Conservation (phyloP, 352 stramenopile species). For the Globisporangium takayamanum region DNA sequence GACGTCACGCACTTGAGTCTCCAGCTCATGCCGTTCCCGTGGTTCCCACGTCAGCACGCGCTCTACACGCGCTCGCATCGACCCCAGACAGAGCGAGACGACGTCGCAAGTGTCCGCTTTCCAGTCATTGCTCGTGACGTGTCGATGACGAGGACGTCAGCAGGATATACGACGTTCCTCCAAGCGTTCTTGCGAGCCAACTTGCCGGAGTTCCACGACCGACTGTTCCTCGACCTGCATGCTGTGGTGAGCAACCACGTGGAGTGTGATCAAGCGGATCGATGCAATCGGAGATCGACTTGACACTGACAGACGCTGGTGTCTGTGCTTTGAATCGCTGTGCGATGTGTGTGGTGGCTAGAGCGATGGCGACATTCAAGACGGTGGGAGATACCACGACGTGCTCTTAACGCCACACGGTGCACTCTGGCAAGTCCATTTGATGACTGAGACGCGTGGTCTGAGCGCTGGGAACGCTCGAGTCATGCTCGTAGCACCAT, state of each 20-base stretch:
- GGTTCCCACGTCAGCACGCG: slow-evolving; percentile 49
- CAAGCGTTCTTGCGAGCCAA: slow-evolving; percentile 39
- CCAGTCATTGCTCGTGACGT: slow-evolving; percentile 23
- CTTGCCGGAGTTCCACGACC: slow-evolving; percentile 11
- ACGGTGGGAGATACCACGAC: slow-evolving; percentile 29
- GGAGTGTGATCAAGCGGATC: not conserved
- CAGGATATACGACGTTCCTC: slow-evolving; percentile 36
- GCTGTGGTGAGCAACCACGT: slow-evolving; percentile 25
- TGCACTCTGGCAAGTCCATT: slow-evolving; percentile 37
- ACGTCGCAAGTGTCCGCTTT: slow-evolving; percentile 19
- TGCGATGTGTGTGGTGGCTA: slow-evolving; percentile 4
- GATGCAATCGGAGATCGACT: too few species aligned
- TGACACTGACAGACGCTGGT: not conserved
- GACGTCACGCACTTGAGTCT: slow-evolving; percentile 70
- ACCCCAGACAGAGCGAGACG: not conserved
- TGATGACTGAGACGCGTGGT: slow-evolving; percentile 1
- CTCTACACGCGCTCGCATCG: slow-evolving; percentile 17
- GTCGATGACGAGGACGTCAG: slow-evolving; percentile 28
- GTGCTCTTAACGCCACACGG: slow-evolving; percentile 35
- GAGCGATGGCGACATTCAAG: slow-evolving; percentile 37
- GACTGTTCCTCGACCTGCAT: slow-evolving; percentile 53
- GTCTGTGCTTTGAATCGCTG: not conserved
- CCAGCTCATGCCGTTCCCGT: slow-evolving; percentile 82
- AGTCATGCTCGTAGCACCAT: not conserved
- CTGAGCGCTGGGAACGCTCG: slow-evolving; percentile 16